Evolutionary conservation across 805 yeast genomes (phyloP).

Genomic region (Wickerhamomyces xylosicus): DNA sequence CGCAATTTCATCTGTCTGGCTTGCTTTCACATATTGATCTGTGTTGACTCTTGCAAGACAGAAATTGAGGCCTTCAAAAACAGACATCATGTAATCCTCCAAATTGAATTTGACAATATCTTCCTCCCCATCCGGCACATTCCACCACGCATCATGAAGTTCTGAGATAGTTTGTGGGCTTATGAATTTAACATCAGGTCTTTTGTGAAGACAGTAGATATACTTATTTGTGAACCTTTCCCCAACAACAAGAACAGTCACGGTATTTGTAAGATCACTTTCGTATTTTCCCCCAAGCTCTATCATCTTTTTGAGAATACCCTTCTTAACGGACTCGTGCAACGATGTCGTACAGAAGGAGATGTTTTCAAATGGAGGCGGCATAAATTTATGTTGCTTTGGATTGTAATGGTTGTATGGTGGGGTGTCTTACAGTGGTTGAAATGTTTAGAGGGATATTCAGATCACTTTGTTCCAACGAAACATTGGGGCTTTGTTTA

Average conservation of each 20-base stretch:
- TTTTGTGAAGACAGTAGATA: constrained; percentile 35
- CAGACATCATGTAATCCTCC: constrained; percentile 24
- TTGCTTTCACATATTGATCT: constrained; percentile 9
- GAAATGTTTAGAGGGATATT: too few species aligned
- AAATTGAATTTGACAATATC: constrained; percentile 13
- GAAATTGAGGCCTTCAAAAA: constrained; percentile 32
- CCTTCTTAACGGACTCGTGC: constrained; percentile 19
- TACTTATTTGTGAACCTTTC: constrained; percentile 45
- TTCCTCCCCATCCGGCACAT: constrained; percentile 32
- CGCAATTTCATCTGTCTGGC: constrained; percentile 19
- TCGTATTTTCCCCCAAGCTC: constrained; percentile 51
- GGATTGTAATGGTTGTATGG: not conserved
- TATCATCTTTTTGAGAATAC: constrained; percentile 33
- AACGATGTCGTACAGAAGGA: constrained; percentile 20
- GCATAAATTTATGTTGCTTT: constrained; percentile 5
- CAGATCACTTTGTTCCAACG: not conserved
- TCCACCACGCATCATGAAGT: constrained; percentile 41
- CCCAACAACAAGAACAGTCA: constrained; percentile 50
- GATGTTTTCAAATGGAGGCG: constrained; percentile 12
- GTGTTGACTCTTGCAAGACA: constrained; percentile 26
- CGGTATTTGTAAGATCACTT: constrained; percentile 51
- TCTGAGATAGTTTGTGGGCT: constrained; percentile 32
- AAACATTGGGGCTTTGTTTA: not conserved
- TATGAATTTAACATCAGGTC: constrained; percentile 51
- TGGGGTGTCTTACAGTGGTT: too few species aligned